Percentiles rank a stretch among this genome's conserved stretches.
Evolutionary conservation across 345 rosid species (phyloP).

Genomic region (Salix koriyanagi): DNA sequence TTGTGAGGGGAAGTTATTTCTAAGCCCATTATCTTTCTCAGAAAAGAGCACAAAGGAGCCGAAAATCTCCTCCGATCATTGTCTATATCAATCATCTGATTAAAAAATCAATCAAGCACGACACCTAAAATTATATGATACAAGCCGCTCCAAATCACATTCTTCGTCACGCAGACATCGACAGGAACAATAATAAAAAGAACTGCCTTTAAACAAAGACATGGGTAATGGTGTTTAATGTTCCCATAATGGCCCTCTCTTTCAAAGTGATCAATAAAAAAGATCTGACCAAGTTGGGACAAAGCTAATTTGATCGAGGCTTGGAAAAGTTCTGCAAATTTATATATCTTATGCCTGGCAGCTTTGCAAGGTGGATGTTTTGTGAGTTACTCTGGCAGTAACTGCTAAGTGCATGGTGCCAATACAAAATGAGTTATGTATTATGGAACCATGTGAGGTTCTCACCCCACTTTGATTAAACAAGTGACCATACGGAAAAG

Average conservation of each 20-base stretch:
- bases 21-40: neutral
- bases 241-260: neutral
- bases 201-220: neutral
- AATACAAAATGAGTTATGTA: neutral
- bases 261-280: neutral
- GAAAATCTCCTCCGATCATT: conserved; percentile 7
- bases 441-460: conserved; percentile 24
- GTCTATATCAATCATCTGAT: conserved; percentile 4
- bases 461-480: neutral
- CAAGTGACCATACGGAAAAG: neutral
- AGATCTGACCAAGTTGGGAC: neutral
- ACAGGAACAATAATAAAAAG: neutral
- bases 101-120: neutral
- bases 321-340: neutral
- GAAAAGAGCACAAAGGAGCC: neutral
- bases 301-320: neutral
- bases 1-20: neutral
- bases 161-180: neutral
- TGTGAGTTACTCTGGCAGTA: neutral
- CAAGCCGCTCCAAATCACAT: conserved; percentile 1
- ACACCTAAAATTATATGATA: neutral
- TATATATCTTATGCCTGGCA: neutral
- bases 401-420: neutral
- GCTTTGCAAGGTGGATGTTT: neutral
- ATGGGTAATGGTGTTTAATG: conserved; percentile 7